phyloP scores from a whole-genome alignment of 2,329 filamentous ascomycete species.

The Microcyclosporella mali region DNA sequence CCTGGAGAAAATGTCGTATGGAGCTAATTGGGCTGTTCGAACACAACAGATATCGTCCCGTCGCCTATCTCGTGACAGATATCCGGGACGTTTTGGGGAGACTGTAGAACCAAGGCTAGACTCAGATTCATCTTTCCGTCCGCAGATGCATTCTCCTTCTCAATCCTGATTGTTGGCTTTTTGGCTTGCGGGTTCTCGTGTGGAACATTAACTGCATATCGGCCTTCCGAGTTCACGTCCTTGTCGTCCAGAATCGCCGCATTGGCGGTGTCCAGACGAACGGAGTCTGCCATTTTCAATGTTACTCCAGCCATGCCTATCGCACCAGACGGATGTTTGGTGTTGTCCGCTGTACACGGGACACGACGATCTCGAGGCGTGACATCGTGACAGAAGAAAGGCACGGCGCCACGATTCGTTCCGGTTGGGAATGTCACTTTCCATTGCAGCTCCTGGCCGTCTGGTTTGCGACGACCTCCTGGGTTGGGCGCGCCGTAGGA shows the following conservation, averaged over 20 bases:
- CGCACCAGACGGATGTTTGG: conserved; percentile 48
- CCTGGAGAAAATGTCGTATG: no score
- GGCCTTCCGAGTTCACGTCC: conserved; percentile 5
- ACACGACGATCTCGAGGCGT: conserved; percentile 53
- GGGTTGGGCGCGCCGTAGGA: conserved; percentile 45
- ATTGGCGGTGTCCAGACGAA: conserved; percentile 14
- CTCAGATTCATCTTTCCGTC: conserved; percentile 8
- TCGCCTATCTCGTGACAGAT: conserved; percentile 16
- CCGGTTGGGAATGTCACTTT: conserved; percentile 47
- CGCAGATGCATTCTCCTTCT: conserved; percentile 1
- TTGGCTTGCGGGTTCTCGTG: conserved; percentile 6
- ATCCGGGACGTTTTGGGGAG: conserved; percentile 3
- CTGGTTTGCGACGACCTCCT: conserved; percentile 51
- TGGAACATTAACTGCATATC: conserved; percentile 13
- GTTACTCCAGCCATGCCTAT: conserved; percentile 45
- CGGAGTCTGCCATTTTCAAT: conserved; percentile 7
- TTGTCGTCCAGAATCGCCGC: conserved; percentile 16
- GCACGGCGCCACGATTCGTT: conserved; percentile 35
- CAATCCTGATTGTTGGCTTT: conserved; percentile 14
- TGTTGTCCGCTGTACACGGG: conserved; percentile 37
- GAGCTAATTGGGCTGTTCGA: conserved; percentile 10
- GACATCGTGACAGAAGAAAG: conserved; percentile 62
- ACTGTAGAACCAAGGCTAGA: conserved; percentile 15
- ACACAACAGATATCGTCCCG: conserved; percentile 14
- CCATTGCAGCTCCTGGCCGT: conserved; percentile 56